These are phyloP conservation scores for Pisolithus tinctorius DNA, from an alignment of 768 basidiomycete species.

Conservation along the genomic window DNA sequence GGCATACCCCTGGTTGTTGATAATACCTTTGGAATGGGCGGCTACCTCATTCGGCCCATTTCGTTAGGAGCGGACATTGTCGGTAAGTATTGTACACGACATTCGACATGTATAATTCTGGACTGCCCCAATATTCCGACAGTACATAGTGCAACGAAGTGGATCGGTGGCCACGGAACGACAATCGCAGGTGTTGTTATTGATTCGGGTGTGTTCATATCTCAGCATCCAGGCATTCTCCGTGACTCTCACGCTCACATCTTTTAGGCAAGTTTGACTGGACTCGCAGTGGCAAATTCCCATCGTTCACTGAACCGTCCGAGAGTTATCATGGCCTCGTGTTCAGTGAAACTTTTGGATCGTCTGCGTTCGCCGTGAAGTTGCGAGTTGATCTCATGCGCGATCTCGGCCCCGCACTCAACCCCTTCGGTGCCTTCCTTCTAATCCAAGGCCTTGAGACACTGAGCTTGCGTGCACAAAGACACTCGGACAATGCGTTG, in stretches of 20 bases:
- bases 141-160: slow-evolving; percentile 59
- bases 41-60: too few species aligned
- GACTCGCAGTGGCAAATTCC: slow-evolving; percentile 46
- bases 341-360: slow-evolving; percentile 46
- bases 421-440: too few species aligned
- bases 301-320: slow-evolving; percentile 47
- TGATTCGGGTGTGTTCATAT: slow-evolving; percentile 40
- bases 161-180: slow-evolving; percentile 65
- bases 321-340: slow-evolving; percentile 52
- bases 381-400: too few species aligned
- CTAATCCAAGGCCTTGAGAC: too few species aligned
- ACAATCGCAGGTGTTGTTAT: slow-evolving; percentile 59
- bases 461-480: too few species aligned
- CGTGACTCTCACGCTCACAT: neutral
- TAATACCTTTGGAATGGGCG: too few species aligned
- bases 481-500: too few species aligned
- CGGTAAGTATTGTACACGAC: slow-evolving; percentile 17
- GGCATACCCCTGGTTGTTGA: too few species aligned
- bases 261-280: slow-evolving; percentile 52
- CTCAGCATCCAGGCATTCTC: neutral
- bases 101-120: neutral
- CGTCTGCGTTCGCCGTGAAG: slow-evolving; percentile 43
- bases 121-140: neutral
- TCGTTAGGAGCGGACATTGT: too few species aligned
- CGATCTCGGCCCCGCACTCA: too few species aligned